phyloP scores from a whole-genome alignment of 2,329 filamentous ascomycete species.

The Aspergillus ruber region DNA sequence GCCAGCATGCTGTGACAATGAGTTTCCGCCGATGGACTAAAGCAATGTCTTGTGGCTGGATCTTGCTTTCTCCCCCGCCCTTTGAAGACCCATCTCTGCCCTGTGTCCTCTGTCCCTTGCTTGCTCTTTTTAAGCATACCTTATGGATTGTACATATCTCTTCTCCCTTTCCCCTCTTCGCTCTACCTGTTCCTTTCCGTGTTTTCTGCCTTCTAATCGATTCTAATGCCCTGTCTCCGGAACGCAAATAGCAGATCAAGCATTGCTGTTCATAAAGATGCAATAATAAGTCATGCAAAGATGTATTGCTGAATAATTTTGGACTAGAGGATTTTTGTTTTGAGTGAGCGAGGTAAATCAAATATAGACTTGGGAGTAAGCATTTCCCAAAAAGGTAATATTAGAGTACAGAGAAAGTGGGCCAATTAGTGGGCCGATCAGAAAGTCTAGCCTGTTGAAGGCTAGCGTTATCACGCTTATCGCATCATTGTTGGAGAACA shows the following conservation, averaged over 20 bases:
- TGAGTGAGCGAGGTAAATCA: too few relatives aligned
- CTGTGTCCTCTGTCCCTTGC: slow-evolving; percentile 7
- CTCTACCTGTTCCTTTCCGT: slow-evolving; percentile 1
- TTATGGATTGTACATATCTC: slow-evolving; percentile 30
- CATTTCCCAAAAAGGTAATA: too few relatives aligned
- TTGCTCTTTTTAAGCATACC: slow-evolving; percentile 11
- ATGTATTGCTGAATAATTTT: slow-evolving; percentile 18
- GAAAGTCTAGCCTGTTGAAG: slow-evolving; percentile 4
- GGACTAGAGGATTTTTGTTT: slow-evolving; percentile 3
- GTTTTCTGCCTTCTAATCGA: not conserved
- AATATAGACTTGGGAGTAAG: too few relatives aligned
- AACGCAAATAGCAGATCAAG: not conserved
- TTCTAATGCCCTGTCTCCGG: not conserved
- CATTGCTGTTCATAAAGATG: not conserved
- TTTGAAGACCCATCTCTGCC: not conserved
- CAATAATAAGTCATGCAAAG: not conserved
- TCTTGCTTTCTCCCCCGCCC: not conserved
- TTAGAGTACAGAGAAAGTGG: too few relatives aligned
- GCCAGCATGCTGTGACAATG: too few relatives aligned
- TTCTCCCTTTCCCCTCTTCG: slow-evolving; percentile 3
- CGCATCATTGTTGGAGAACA: too few relatives aligned
- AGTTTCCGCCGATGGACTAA: too few relatives aligned
- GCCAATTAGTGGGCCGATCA: slow-evolving; percentile 3
- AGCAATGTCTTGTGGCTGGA: not conserved
- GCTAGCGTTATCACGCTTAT: too few relatives aligned